phyloP scores from a whole-genome alignment of 108 stramenopile species.

The Skeletonema grethae region DNA sequence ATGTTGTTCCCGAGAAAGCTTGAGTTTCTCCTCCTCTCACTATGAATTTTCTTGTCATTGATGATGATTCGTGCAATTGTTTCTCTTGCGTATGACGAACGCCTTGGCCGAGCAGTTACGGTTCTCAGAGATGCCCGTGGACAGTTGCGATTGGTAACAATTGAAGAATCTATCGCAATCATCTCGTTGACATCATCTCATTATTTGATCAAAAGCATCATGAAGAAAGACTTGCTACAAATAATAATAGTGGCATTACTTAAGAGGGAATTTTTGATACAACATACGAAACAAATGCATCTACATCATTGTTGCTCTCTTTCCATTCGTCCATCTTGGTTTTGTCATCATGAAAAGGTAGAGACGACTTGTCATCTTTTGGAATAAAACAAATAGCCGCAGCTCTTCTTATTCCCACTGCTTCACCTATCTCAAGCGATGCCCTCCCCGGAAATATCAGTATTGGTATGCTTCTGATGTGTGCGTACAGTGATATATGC shows the following conservation, averaged over 20 bases:
- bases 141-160: slow-evolving; percentile 74
- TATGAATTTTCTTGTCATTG: too few species aligned
- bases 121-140: slow-evolving; percentile 48
- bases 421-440: slow-evolving; percentile 61
- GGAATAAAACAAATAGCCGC: slow-evolving; percentile 57
- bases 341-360: background rate
- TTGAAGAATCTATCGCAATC: slow-evolving; percentile 14
- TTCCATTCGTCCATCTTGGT: slow-evolving; percentile 11
- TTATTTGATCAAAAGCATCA: background rate
- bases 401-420: slow-evolving; percentile 47
- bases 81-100: too few species aligned
- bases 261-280: slow-evolving; percentile 36
- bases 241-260: background rate
- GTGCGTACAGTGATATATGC: slow-evolving; percentile 55
- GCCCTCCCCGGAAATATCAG: slow-evolving; percentile 69
- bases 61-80: too few species aligned
- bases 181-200: too few species aligned
- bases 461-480: slow-evolving; percentile 31
- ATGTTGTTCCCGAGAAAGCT: background rate
- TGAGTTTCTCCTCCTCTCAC: too few species aligned
- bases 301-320: slow-evolving; percentile 39
- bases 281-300: slow-evolving; percentile 52
- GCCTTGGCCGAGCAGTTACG: too few species aligned
- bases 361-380: background rate
- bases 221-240: background rate